Percentiles rank a stretch among this genome's conserved stretches.
Evolutionary conservation across 495 filamentous ascomycete genomes (phyloP).

Genomic region (Talaromyces ruber): DNA sequence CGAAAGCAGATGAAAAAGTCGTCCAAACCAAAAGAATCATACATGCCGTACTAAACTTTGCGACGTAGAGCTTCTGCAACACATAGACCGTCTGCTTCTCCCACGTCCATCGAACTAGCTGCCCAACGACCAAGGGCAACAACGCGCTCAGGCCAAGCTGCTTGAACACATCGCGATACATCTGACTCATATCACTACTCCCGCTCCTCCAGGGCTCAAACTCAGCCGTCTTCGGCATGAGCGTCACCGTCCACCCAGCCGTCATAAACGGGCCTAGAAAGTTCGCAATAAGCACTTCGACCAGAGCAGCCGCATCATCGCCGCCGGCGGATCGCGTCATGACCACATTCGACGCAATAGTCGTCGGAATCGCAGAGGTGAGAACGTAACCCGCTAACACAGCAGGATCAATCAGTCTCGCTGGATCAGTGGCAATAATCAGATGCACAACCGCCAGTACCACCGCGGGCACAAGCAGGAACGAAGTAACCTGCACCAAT

Average conservation of each 20-base stretch:
- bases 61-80: constrained; percentile 33
- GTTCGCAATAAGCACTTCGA: constrained; percentile 49
- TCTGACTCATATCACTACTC: constrained; percentile 30
- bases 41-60: constrained; percentile 35
- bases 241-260: constrained; percentile 40
- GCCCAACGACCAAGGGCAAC: constrained; percentile 40
- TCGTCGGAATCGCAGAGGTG: constrained; percentile 48
- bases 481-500: constrained; percentile 41
- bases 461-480: constrained; percentile 42
- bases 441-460: constrained; percentile 35
- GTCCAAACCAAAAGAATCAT: constrained; percentile 44
- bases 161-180: constrained; percentile 45
- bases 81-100: constrained; percentile 29
- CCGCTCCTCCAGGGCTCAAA: constrained; percentile 39
- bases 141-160: constrained; percentile 43
- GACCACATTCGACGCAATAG: constrained; percentile 50
- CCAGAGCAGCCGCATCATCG: constrained; percentile 46
- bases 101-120: constrained; percentile 39
- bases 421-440: constrained; percentile 36
- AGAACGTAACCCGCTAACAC: constrained; percentile 46
- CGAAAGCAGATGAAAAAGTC: constrained; percentile 47
- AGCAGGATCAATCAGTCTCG: constrained; percentile 33
- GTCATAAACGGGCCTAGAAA: constrained; percentile 42
- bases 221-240: constrained; percentile 32
- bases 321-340: constrained; percentile 47